phyloP scores from a whole-genome alignment of 192 early-diverging fungal genomes.

The Entrophospora sp. region DNA sequence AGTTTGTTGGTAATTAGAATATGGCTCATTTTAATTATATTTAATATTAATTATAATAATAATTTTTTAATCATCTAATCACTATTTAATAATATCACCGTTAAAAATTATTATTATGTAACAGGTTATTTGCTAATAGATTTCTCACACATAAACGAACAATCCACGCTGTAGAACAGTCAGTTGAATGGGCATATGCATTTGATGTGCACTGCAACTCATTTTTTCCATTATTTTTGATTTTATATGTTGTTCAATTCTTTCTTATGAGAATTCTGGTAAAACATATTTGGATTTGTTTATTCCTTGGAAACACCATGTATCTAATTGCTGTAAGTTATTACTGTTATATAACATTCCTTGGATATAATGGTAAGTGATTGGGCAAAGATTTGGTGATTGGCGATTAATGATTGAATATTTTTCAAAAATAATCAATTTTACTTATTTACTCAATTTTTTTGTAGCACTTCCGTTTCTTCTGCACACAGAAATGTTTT shows the following conservation, averaged over 20 bases:
- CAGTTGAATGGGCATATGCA: conserved; percentile 92
- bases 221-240: conserved; percentile 81
- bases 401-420: neutral
- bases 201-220: conserved; percentile 98
- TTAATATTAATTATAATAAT: no score
- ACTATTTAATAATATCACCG: no score
- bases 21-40: no score
- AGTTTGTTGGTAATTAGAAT: conserved; percentile 61
- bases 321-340: conserved; percentile 71
- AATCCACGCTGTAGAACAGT: conserved; percentile 71
- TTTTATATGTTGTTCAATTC: conserved; percentile 87
- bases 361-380: conserved; percentile 82
- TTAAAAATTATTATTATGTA: no score
- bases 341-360: conserved; percentile 84
- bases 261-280: conserved; percentile 81
- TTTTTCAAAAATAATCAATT: neutral
- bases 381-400: conserved; percentile 13
- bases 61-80: no score
- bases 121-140: conserved; percentile 58
- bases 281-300: conserved; percentile 68
- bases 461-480: conserved; percentile 82
- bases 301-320: conserved; percentile 81
- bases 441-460: neutral
- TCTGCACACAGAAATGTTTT: conserved; percentile 77
- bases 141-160: conserved; percentile 68